Evolutionary conservation across 2,329 filamentous ascomycete species (phyloP), one percentile per base, ranked within the genome.

Genomic region (Calonectria hawksworthii): DNA sequence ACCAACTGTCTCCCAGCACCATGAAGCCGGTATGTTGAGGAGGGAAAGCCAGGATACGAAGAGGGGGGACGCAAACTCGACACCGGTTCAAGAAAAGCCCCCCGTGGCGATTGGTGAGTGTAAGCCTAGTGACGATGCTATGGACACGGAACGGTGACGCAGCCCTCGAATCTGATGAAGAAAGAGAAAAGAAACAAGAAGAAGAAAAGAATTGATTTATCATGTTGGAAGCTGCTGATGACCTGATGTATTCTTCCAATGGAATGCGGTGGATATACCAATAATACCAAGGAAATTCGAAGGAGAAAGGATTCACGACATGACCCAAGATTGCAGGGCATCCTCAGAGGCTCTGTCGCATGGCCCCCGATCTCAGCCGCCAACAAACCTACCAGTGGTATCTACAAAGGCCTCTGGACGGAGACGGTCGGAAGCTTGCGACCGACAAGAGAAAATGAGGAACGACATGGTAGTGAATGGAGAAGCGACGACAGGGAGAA

Each of bases 1-100:
- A 0, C 92, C 92, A 16, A 93, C 91, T 0, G 84, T 89, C 30
- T 84, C 88, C 26, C 88, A 89, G 73, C 87, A 89, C 63, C 88
- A 89, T 64, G 90, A 92, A 56, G 81, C 85, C 0, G 87, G 86
- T 1, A 76, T 87, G 41, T 83, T 87, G 77, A 84, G 88, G 54
- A 86, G 88, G 32, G 88, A 87, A 8, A 91, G 90, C 74, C 87
- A 89, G 67, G 89, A 91, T 75, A 81, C 81, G 30, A 86, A 84
- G 74, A 87, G 86, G 67, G 83, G 79, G 70, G 87, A 88, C 54
- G 81, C 83, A n/a, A 79, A 83, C 52, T 77, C 80, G 21, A 81
- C 81, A 6, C 85, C 87, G 36, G 81, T 82, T 21, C 83, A 87
- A 59, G 86, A 88, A 74, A 81, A 80, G 32, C 70, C 78, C 8